Base-by-base conservation (phyloP, 495 filamentous ascomycete genomes). In the Oidiodendron maius region DNA sequence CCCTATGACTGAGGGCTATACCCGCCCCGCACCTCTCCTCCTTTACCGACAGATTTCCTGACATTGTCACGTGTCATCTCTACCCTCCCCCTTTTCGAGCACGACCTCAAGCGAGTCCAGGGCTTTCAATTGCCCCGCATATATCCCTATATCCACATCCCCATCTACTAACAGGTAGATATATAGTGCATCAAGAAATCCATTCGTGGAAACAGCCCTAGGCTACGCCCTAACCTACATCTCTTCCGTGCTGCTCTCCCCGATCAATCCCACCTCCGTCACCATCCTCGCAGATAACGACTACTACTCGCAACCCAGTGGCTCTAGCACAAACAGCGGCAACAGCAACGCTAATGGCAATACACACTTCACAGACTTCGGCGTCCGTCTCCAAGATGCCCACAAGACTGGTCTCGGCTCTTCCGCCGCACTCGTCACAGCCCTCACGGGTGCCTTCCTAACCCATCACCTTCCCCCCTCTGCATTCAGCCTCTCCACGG, bases 341-440 rank as follows among this genome's bases (percentile, higher is more conserved):
- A 34, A 17, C 28, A 45, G 25, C 44, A 44, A 10, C 50, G 56
- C 30, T 23, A 13, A 22, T 41, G 48, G 13, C 55, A 59, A 20
- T 17, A 6, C 15, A 10, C 80, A 77, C 47, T 98, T 98, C 70
- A 75, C 77, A 44, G 73, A 84, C 55, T 96, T 95, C 69, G 73
- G 77, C 32, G 83, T 89, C 25, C 79, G 84, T 16, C 77, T 98
- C 9, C 61, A 69, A 35, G 72, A 79, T 57, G 91, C 94, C 12
- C 87, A 96, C 73, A 98, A 98, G 71, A 97, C 94, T 1, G 93
- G 93, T 6, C 81, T 98, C 28, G 93, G 93, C 44, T 97, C 93
- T 32, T 96, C 91, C 3, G 93, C 93, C 8, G 93, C 93, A 2
- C 75, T 98, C 24, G 91, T 96, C 32, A 97, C 93, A n/a, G 75